Conservation (phyloP, 129 eudicot genomes). For the Chrysanthemum makinoi region DNA sequence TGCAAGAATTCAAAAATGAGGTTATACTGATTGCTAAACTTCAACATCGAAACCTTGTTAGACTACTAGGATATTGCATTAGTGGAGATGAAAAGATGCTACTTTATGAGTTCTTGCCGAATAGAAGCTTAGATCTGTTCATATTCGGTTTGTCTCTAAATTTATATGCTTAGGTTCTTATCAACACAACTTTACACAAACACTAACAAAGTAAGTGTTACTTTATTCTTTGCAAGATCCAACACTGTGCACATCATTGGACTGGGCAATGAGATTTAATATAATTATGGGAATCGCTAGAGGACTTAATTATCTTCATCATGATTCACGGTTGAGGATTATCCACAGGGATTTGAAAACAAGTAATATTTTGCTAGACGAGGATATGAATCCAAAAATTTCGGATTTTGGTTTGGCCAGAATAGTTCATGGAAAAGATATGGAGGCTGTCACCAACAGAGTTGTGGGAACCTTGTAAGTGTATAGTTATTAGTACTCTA, state of each 20-base stretch:
- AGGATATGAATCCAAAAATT: slow-evolving; percentile 29
- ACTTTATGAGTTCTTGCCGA: slow-evolving; percentile 37
- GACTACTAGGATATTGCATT: slow-evolving; percentile 33
- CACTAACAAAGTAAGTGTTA: neutral
- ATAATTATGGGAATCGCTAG: slow-evolving; percentile 38
- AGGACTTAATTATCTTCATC: slow-evolving; percentile 42
- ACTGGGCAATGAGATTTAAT: slow-evolving; percentile 28
- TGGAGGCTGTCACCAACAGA: slow-evolving; percentile 26
- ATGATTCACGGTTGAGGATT: slow-evolving; percentile 38
- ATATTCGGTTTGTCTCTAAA: slow-evolving; percentile 34
- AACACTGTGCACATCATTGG: slow-evolving; percentile 15
- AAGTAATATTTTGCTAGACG: slow-evolving; percentile 29
- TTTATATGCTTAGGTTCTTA: neutral
- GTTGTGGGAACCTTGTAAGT: slow-evolving; percentile 40
- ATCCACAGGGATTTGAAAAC: slow-evolving; percentile 37
- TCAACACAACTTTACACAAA: neutral
- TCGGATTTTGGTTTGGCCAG: slow-evolving; percentile 37
- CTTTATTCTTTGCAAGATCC: slow-evolving; percentile 16
- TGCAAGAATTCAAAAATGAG: slow-evolving; percentile 43
- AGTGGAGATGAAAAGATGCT: slow-evolving; percentile 34
- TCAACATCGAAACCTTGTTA: slow-evolving; percentile 27
- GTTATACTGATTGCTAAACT: slow-evolving; percentile 40
- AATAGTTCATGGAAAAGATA: slow-evolving; percentile 19
- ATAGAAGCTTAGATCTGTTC: slow-evolving; percentile 36
- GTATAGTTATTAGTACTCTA: neutral